Conservation (phyloP, 148 eudicot genomes). For the Drosera capensis region DNA sequence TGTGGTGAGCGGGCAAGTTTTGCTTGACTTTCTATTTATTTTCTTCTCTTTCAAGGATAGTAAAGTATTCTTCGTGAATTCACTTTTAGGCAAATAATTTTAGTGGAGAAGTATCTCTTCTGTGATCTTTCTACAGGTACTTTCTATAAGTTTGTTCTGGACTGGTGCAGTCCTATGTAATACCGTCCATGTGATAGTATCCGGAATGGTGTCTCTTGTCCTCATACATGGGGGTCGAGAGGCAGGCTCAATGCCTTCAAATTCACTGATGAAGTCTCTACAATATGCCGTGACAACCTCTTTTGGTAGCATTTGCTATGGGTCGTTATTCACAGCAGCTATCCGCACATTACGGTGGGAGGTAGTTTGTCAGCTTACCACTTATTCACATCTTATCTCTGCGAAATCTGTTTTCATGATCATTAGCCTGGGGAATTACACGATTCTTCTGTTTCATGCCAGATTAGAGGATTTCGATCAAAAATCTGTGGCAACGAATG, state of each 20-base stretch:
- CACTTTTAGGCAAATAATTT: conserved; percentile 2
- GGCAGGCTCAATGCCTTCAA: conserved; percentile 72
- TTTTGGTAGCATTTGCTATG: conserved; percentile 96
- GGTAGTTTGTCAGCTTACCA: conserved; percentile 29
- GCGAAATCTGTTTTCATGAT: no score
- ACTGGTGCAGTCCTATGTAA: conserved; percentile 97
- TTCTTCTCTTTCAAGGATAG: neutral
- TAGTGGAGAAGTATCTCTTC: conserved; percentile 1
- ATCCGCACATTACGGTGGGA: conserved; percentile 89
- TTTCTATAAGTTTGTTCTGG: conserved; percentile 88
- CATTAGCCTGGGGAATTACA: no score
- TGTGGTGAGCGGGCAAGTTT: conserved; percentile 99
- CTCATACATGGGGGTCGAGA: conserved; percentile 82
- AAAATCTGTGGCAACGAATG: conserved; percentile 92
- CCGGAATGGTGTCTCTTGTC: conserved; percentile 92
- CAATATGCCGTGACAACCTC: conserved; percentile 81
- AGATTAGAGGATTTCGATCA: conserved; percentile 92
- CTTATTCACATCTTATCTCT: no score
- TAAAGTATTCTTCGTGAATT: neutral
- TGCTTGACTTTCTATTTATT: conserved; percentile 17
- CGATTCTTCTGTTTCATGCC: conserved; percentile 10
- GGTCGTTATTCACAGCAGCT: conserved; percentile 96
- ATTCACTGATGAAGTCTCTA: conserved; percentile 56
- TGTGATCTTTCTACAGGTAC: conserved; percentile 37
- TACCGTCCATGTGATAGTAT: conserved; percentile 89